phyloP scores from a whole-genome alignment of 2,329 filamentous ascomycete genomes.

The Apiospora saccharicola region DNA sequence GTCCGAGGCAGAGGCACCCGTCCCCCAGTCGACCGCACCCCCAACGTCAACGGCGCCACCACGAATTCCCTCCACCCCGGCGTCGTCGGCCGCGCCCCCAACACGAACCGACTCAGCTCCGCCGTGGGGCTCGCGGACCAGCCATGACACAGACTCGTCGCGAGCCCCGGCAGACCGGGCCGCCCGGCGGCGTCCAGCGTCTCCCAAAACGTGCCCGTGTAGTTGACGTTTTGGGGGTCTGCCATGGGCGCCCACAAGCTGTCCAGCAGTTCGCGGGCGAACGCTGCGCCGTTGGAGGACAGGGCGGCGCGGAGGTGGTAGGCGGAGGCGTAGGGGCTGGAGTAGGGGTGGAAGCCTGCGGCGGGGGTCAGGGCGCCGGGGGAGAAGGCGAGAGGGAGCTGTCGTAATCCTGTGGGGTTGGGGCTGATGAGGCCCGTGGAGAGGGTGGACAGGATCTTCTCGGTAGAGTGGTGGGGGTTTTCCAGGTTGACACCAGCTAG shows the following conservation, averaged over 20 bases:
- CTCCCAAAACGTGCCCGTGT: conserved; percentile 43
- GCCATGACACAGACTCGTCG: conserved; percentile 44
- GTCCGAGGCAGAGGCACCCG: background rate
- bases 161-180: conserved; percentile 35
- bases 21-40: conserved; percentile 30
- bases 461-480: conserved; percentile 29
- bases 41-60: conserved; percentile 34
- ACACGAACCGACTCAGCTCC: conserved; percentile 40
- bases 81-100: conserved; percentile 35
- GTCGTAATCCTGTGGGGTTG: conserved; percentile 26
- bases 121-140: conserved; percentile 45
- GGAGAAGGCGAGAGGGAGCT: conserved; percentile 23
- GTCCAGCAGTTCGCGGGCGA: conserved; percentile 32
- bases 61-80: conserved; percentile 36
- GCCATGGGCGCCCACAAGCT: conserved; percentile 41
- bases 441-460: conserved; percentile 33
- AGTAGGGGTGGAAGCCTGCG: conserved; percentile 25
- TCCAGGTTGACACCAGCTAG: conserved; percentile 37
- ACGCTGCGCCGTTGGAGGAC: conserved; percentile 21
- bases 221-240: conserved; percentile 34
- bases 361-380: background rate
- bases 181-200: conserved; percentile 35
- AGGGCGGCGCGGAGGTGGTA: conserved; percentile 44
- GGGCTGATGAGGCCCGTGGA: conserved; percentile 23
- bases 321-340: conserved; percentile 35